Conservation (phyloP, 495 filamentous ascomycete species). For the Xylaria bambusicola region DNA sequence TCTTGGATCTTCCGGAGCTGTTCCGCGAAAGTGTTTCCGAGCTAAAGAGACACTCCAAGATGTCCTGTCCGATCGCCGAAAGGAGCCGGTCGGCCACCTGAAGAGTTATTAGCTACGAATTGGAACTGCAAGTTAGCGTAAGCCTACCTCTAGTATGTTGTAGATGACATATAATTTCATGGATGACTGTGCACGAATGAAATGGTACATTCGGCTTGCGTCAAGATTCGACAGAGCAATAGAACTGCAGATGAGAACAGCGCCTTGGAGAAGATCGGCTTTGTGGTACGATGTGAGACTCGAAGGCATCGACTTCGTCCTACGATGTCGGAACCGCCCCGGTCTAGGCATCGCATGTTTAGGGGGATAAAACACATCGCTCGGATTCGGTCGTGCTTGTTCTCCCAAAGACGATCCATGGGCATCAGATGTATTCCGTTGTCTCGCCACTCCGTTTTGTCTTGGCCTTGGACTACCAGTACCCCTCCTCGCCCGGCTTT, state of each 20-base stretch:
- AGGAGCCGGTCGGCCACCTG: constrained; percentile 79
- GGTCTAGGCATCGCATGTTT: constrained; percentile 33
- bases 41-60: constrained; percentile 94
- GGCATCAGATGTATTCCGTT: constrained; percentile 27
- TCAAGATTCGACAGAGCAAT: constrained; percentile 87
- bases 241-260: constrained; percentile 82
- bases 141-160: constrained; percentile 82
- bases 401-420: constrained; percentile 20
- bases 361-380: constrained; percentile 35
- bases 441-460: constrained; percentile 25
- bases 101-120: not conserved
- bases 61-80: constrained; percentile 89
- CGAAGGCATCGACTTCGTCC: constrained; percentile 82
- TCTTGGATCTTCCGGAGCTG: constrained; percentile 84
- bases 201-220: constrained; percentile 97
- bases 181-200: constrained; percentile 91
- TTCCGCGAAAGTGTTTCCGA: constrained; percentile 87
- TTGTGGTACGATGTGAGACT: constrained; percentile 84
- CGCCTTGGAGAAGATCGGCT: constrained; percentile 88
- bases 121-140: not conserved
- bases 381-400: constrained; percentile 23
- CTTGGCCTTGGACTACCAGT: constrained; percentile 12
- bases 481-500: constrained; percentile 28
- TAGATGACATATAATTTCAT: constrained; percentile 99
- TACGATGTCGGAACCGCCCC: constrained; percentile 59